Conservation (phyloP, 495 filamentous ascomycete species). For the Platismatia glauca region DNA sequence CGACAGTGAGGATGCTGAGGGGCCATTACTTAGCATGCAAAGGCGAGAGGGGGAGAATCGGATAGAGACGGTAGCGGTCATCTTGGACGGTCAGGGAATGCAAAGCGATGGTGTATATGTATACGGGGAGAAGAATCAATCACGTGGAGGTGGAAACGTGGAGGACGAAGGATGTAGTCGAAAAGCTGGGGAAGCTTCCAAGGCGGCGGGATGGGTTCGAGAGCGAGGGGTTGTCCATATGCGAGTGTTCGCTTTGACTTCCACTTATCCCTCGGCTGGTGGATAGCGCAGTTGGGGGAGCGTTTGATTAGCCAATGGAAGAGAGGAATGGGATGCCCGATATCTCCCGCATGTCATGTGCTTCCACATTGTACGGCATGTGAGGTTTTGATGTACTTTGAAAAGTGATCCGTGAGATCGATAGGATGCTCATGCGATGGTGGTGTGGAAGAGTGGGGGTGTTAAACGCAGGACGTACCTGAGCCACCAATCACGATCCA, state of each 20-base stretch:
- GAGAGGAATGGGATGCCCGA: background rate
- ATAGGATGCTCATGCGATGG: background rate
- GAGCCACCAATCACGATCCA: background rate
- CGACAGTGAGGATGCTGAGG: conserved; percentile 2
- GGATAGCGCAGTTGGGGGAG: conserved; percentile 5
- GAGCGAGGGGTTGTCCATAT: background rate
- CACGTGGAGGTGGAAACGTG: background rate
- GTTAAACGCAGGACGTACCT: background rate
- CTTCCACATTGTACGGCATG: background rate
- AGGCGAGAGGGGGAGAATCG: conserved; percentile 20
- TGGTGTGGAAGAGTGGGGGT: background rate
- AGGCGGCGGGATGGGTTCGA: background rate
- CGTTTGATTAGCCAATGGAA: conserved; percentile 12
- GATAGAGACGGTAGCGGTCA: conserved; percentile 20
- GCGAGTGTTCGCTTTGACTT: conserved; percentile 2
- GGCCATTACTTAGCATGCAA: conserved; percentile 12
- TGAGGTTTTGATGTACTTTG: background rate
- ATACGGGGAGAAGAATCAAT: background rate
- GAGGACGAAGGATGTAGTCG: background rate
- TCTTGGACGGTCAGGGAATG: conserved; percentile 5
- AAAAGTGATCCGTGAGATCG: background rate
- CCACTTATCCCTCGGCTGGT: conserved; percentile 13
- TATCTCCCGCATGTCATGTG: conserved; percentile 12
- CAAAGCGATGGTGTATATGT: background rate
- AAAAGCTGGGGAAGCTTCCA: conserved; percentile 12